phyloP scores from a whole-genome alignment of 1,139 yeast species.

The Yamadazyma mexicana region DNA sequence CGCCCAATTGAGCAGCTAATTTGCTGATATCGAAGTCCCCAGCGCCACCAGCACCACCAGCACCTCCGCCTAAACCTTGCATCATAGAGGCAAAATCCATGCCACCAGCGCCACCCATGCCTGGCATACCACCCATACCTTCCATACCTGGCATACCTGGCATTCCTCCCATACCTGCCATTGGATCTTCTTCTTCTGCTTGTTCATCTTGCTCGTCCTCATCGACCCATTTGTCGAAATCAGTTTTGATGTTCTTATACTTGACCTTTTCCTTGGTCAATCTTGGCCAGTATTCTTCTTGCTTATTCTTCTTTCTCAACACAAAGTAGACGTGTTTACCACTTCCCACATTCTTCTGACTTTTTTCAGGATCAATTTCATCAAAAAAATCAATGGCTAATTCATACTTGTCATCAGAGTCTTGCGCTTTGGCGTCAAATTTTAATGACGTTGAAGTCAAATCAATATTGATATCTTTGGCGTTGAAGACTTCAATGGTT shows the following conservation, averaged over 20 bases:
- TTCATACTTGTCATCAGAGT: slow-evolving; percentile 49
- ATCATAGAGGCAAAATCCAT: slow-evolving; percentile 21
- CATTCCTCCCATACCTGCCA: slow-evolving; percentile 26
- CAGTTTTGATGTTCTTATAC: slow-evolving; percentile 81
- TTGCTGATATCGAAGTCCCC: no score
- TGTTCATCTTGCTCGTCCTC: slow-evolving; percentile 86
- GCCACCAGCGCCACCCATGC: slow-evolving; percentile 24
- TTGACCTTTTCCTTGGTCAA: slow-evolving; percentile 73
- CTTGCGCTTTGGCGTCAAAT: slow-evolving; percentile 57
- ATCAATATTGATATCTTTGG: slow-evolving; percentile 60
- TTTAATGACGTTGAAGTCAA: slow-evolving; percentile 59
- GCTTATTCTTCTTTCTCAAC: slow-evolving; percentile 64
- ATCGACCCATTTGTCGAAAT: slow-evolving; percentile 96
- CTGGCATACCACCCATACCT: no score
- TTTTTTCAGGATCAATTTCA: slow-evolving; percentile 66
- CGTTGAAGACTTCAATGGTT: slow-evolving; percentile 74
- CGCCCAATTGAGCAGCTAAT: no score
- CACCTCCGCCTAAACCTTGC: slow-evolving; percentile 28
- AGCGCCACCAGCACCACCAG: slow-evolving; percentile 33
- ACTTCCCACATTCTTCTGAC: slow-evolving; percentile 55
- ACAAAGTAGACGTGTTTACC: slow-evolving; percentile 75
- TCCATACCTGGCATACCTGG: no score
- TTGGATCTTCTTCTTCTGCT: slow-evolving; percentile 45
- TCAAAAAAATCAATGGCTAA: slow-evolving; percentile 70
- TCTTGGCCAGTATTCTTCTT: slow-evolving; percentile 90